These are phyloP conservation scores for Moricandia arvensis DNA, from an alignment of 345 rosid genomes.

Conservation along the genomic window DNA sequence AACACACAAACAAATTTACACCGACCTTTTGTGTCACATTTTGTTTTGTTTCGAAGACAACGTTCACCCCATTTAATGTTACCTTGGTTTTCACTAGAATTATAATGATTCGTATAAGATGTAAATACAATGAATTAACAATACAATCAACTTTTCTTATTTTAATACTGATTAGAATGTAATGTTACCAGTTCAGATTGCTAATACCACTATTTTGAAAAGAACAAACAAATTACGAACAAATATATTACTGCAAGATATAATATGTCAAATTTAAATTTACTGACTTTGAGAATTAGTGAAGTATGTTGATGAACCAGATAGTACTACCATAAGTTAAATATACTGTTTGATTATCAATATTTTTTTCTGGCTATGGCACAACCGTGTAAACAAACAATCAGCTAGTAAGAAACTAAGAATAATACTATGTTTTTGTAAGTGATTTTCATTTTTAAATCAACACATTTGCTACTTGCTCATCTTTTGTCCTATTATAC, in stretches of 20 bases:
- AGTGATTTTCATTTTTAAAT: not conserved
- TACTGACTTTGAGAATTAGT: not conserved
- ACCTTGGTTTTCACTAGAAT: not conserved
- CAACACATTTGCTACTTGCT: not conserved
- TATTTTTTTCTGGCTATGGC: not conserved
- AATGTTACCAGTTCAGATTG: not conserved
- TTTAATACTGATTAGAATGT: not conserved
- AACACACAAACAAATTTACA: slow-evolving; percentile 17
- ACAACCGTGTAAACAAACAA: not conserved
- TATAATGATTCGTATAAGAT: not conserved
- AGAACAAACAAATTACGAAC: no score
- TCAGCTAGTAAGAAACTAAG: not conserved
- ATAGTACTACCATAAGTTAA: not conserved
- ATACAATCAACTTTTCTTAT: not conserved
- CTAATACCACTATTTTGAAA: not conserved
- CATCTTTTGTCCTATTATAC: not conserved
- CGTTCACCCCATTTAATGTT: slow-evolving; percentile 23
- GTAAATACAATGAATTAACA: not conserved
- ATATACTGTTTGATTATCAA: not conserved
- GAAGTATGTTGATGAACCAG: not conserved
- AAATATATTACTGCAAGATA: no score
- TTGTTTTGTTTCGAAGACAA: slow-evolving; percentile 6
- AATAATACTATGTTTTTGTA: not conserved
- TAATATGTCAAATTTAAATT: no score
- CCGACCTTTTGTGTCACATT: slow-evolving; percentile 22